phyloP scores from a whole-genome alignment of 2,329 filamentous ascomycete species.

The Alternaria panax region DNA sequence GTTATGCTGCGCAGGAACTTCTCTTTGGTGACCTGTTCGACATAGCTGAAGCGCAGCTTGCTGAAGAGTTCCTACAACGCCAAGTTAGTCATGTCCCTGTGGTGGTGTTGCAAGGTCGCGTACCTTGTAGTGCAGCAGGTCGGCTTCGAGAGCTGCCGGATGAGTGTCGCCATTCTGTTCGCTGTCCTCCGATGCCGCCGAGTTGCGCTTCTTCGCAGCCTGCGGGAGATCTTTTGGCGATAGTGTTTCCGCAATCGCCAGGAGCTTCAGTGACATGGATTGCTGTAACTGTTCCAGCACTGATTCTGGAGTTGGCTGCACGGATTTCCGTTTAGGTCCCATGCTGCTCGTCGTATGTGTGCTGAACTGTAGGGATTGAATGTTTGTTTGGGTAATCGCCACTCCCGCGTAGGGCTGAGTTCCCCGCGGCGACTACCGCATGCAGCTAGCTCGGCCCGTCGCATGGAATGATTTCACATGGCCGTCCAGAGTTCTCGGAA shows the following conservation, averaged over 20 bases:
- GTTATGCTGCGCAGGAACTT: constrained; percentile 95
- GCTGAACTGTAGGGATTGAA: constrained; percentile 1
- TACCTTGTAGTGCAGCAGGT: constrained; percentile 85
- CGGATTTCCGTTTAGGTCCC: constrained; percentile 36
- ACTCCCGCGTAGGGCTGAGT: constrained; percentile 25
- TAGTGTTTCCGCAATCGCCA: constrained; percentile 79
- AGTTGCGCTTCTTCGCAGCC: constrained; percentile 50
- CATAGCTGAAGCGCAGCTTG: constrained; percentile 95
- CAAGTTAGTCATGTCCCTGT: constrained; percentile 8
- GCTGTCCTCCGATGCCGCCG: constrained; percentile 73
- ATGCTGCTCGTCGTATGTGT: constrained; percentile 24
- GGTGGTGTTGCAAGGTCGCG: background rate
- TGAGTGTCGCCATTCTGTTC: constrained; percentile 70
- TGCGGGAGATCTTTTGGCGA: constrained; percentile 59
- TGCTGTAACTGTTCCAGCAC: constrained; percentile 63
- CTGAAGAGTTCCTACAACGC: constrained; percentile 83
- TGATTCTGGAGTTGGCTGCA: constrained; percentile 30
- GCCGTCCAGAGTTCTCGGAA: background rate
- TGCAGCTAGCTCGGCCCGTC: constrained; percentile 8
- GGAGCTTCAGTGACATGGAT: constrained; percentile 71
- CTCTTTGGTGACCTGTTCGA: constrained; percentile 98
- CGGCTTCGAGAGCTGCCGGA: constrained; percentile 77
- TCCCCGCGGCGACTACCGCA: constrained; percentile 30
- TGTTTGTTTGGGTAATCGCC: constrained; percentile 43
- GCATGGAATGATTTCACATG: constrained; percentile 13